A percentile compares a stretch with the other conserved stretches of the same genome.
Conservation (phyloP, 768 basidiomycete genomes). For the Suillus placidus region DNA sequence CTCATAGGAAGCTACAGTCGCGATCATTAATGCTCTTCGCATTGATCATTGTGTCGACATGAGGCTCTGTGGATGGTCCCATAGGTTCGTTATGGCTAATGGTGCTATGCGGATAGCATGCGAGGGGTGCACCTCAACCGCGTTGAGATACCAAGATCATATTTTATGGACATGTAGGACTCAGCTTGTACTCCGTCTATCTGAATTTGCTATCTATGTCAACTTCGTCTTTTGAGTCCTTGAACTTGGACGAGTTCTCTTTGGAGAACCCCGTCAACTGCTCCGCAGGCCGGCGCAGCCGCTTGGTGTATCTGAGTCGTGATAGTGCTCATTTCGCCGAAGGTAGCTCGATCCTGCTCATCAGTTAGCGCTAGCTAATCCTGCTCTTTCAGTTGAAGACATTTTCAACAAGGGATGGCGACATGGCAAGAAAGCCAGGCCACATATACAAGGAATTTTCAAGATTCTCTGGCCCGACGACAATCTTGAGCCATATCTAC, state of each 20-base stretch:
- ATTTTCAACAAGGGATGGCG: conserved; percentile 58
- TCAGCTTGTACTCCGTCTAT: not conserved
- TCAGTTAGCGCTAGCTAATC: conserved; percentile 5
- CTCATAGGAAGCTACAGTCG: not conserved
- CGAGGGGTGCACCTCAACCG: not conserved
- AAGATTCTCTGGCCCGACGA: conserved; percentile 51
- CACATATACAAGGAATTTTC: conserved; percentile 51
- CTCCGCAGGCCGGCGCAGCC: conserved; percentile 40
- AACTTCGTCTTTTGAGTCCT: conserved; percentile 8
- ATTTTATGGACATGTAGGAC: not conserved
- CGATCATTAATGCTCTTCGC: not conserved
- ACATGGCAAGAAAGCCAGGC: conserved; percentile 54
- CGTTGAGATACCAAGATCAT: not conserved
- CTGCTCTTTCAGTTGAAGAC: conserved; percentile 44
- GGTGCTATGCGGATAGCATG: conserved; percentile 1
- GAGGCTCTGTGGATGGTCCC: too few species aligned
- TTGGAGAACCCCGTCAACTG: conserved; percentile 46
- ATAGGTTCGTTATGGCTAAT: not conserved
- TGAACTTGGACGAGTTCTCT: conserved; percentile 33
- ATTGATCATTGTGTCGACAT: not conserved
- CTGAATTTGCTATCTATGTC: conserved; percentile 11
- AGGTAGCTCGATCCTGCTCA: conserved; percentile 25
- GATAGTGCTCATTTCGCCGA: conserved; percentile 40
- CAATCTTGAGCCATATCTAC: conserved; percentile 45
- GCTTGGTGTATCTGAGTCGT: conserved; percentile 44